A percentile compares a stretch with the other conserved stretches of the same genome.
These are phyloP conservation scores for Ophiostoma angusticollis DNA, from an alignment of 2,329 filamentous ascomycete species.

Conservation along the genomic window DNA sequence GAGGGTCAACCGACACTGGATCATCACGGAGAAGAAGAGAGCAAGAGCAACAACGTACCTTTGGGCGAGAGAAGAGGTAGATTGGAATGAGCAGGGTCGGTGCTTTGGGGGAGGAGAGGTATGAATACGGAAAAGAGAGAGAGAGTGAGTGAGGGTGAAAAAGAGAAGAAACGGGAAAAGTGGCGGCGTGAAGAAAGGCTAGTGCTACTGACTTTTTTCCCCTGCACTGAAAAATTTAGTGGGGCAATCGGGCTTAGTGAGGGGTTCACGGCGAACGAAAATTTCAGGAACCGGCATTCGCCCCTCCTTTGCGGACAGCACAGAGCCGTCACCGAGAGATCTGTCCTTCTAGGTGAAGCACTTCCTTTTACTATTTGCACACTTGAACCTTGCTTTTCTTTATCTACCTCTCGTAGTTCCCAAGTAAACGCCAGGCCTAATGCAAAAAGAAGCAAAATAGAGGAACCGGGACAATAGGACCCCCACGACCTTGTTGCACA, in stretches of 20 bases:
- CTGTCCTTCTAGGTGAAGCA: no score
- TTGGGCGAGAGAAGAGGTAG: constrained; percentile 7
- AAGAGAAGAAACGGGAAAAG: constrained; percentile 12
- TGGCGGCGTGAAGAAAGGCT: constrained; percentile 4
- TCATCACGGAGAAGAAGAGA: not conserved
- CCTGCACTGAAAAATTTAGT: not conserved
- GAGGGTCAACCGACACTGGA: not conserved
- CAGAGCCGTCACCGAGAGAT: not conserved
- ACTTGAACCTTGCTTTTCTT: constrained; percentile 1
- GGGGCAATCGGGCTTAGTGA: constrained; percentile 9
- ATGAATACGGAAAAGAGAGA: not conserved
- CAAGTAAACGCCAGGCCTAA: constrained; percentile 8
- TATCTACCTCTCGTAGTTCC: constrained; percentile 2
- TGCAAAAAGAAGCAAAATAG: constrained; percentile 3
- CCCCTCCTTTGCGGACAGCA: not conserved
- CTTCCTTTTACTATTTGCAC: not conserved
- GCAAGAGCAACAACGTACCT: constrained; percentile 7
- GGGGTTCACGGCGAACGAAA: constrained; percentile 10
- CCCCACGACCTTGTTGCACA: constrained; percentile 1
- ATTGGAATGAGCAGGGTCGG: constrained; percentile 12
- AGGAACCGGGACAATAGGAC: no score
- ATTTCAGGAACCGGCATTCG: constrained; percentile 9
- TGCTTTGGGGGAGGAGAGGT: constrained; percentile 12
- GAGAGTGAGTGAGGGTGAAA: constrained; percentile 10
- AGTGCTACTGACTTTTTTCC: constrained; percentile 5